Base-by-base conservation (phyloP, 2,329 filamentous ascomycete species). In the Truncatella angustata region DNA sequence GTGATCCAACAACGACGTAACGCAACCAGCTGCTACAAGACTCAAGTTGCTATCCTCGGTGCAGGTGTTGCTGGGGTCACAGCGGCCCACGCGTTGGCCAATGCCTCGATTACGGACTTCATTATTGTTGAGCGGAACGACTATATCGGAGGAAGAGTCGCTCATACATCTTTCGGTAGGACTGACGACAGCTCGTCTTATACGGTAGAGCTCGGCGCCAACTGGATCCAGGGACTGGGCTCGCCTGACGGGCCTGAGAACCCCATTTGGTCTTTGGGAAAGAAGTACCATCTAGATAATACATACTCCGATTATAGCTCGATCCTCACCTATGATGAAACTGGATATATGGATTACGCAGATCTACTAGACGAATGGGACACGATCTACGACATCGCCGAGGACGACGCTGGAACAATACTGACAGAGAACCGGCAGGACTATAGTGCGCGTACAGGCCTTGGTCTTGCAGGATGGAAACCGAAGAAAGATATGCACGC, bases 131-230 rank as follows among this genome's bases (percentile, higher is more conserved):
- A 88, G 54, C 81, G 84, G 53, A 82, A 84, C 11, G 72, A 78
- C 53, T 74, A 79, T 14, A 79, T 88, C 52, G 85, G 86, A 1
- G 86, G 86, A 2, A 77, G 85, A 5, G 75, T 85, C 36, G 68
- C 69, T 12, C 78, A 86, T 54, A 75, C 76, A 0, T 70, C 72
- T 0, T 87, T 87, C 59, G 84, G 84, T 3, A 68, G 71, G 14
- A 63, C 67, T 3, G 37, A 66, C 0, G 70, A 79, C 32, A 81
- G 81, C 0, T 70, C 76, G 1, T 76, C 80, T 0, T 84, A 82
- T 53, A 74, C 72, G 0, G 72, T 89, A 10, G 86, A 89, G 64
- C 68, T 86, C 0, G 86, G 86, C 3, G 85, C 86, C 5, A 89
- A 88, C 57, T 89, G 86, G 86, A 65, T 76, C 0, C 63, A 69